Evolutionary conservation across 345 rosid genomes (phyloP).

Genomic region (Luvunga scandens): DNA sequence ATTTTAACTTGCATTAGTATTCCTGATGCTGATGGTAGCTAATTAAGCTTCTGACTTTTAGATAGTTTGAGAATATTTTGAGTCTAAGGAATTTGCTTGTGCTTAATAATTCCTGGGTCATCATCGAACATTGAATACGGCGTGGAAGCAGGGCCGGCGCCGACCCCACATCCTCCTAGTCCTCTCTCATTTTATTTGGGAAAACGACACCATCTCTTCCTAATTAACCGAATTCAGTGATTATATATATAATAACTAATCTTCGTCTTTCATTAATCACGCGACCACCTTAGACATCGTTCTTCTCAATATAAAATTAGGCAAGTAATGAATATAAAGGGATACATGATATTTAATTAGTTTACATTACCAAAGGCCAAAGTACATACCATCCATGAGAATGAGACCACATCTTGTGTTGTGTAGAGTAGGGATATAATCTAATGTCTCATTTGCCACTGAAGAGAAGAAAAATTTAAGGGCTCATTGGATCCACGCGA

Average conservation of each 20-base stretch:
- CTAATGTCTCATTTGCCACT: too few species aligned
- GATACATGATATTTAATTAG: too few species aligned
- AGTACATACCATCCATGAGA: not conserved
- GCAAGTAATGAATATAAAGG: not conserved
- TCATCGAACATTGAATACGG: constrained; percentile 26
- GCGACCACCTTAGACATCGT: not conserved
- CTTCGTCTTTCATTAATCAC: not conserved
- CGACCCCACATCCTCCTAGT: constrained; percentile 38
- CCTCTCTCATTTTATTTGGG: constrained; percentile 1
- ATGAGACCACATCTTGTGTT: not conserved
- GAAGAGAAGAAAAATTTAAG: too few species aligned
- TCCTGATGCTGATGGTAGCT: not conserved
- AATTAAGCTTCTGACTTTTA: constrained; percentile 11
- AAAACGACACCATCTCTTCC: not conserved
- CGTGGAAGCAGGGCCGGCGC: constrained; percentile 58
- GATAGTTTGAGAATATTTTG: not conserved
- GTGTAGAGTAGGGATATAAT: not conserved
- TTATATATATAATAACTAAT: not conserved
- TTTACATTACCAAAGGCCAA: not conserved
- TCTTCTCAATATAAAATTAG: not conserved
- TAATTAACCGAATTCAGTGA: not conserved
- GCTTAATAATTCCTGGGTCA: constrained; percentile 6
- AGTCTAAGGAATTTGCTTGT: not conserved
- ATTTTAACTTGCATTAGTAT: not conserved
- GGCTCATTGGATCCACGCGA: not conserved